Conservation (phyloP, 2,329 filamentous ascomycete genomes). For the Stachybotrys elegans region DNA sequence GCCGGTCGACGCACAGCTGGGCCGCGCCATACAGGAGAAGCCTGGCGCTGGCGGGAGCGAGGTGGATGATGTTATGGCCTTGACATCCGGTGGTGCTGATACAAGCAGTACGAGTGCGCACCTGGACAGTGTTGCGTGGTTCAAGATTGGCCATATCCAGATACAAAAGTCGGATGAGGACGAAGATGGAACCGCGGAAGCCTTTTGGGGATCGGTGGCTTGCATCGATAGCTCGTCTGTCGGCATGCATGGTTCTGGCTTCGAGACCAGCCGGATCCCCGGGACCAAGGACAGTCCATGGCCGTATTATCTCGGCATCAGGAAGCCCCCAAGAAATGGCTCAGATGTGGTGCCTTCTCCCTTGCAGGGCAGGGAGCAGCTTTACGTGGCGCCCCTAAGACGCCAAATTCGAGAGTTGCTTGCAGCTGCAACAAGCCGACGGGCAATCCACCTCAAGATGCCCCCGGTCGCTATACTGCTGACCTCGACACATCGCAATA, state of each 20-base stretch:
- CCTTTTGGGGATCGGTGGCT: slow-evolving; percentile 80
- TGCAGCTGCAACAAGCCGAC: slow-evolving; percentile 79
- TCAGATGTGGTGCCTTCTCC: slow-evolving; percentile 33
- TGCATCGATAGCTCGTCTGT: slow-evolving; percentile 83
- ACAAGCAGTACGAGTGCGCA: slow-evolving; percentile 20
- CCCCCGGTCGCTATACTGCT: slow-evolving; percentile 84
- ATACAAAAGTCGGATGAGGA: slow-evolving; percentile 48
- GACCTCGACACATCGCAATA: slow-evolving; percentile 86
- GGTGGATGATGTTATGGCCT: slow-evolving; percentile 65
- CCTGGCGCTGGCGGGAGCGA: slow-evolving; percentile 52
- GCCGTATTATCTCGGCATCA: slow-evolving; percentile 84
- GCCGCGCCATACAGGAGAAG: slow-evolving; percentile 75
- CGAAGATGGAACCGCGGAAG: slow-evolving; percentile 57
- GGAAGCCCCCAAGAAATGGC: slow-evolving; percentile 51
- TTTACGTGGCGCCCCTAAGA: slow-evolving; percentile 54
- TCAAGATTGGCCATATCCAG: slow-evolving; percentile 75
- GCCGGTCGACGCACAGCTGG: slow-evolving; percentile 80
- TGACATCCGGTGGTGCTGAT: slow-evolving; percentile 37
- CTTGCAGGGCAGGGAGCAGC: slow-evolving; percentile 39
- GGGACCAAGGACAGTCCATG: slow-evolving; percentile 72
- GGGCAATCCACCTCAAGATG: slow-evolving; percentile 81
- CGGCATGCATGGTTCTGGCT: slow-evolving; percentile 87
- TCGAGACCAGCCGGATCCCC: slow-evolving; percentile 75
- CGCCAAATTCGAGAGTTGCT: slow-evolving; percentile 79
- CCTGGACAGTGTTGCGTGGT: slow-evolving; percentile 76